Base-by-base conservation (phyloP, 371 early-diverging fungal genomes). In the Dichotomocladium elegans region DNA sequence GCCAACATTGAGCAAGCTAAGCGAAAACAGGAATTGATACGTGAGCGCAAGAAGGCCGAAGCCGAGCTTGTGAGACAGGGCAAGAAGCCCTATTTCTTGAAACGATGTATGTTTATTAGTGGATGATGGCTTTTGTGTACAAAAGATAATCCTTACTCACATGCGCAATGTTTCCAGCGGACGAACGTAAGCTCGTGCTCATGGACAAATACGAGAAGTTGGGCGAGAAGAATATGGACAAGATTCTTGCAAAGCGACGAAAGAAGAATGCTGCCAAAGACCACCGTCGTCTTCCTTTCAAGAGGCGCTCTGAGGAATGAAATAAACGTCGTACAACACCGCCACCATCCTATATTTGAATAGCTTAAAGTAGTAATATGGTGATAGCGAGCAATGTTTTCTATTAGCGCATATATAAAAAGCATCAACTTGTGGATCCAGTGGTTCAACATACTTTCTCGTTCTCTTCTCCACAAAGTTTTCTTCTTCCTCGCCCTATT, bases 1-100 rank as follows among this genome's bases (percentile, higher is more conserved):
- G 61, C 52, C 30, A 51, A 64, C 25, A 63, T 60, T 3, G 66
- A 70, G 42, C 77, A 80, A 40, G 70, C 66, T 49, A 90, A 90
- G 53, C 74, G 84, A 47, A 67, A 72, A 51, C 81, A 89, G 66
- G 66, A 76, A 28, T 71, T 92, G 26, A 70, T 83, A 50, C 77
- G 88, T 28, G 85, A 87, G 28, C 86, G 89, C 58, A 86, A 87
- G 64, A 90, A 90, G 77, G 79, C 70, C 51, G 95, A 95, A 68
- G 64, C 68, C 33, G 91, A 88, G 37, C 57, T 86, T 51, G 85
- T 91, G 30, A 72, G 87, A 61, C 70, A 87, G 62, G 95, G 95
- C 50, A 94, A 95, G 73, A 88, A 79, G 59, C 93, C 95, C 17
- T 95, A 83, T 70, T 94, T 84, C 82, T 73, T 95, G 53, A 94